phyloP scores from a whole-genome alignment of 139 green algal species.

The Auxenochlorella pyrenoidosa region DNA sequence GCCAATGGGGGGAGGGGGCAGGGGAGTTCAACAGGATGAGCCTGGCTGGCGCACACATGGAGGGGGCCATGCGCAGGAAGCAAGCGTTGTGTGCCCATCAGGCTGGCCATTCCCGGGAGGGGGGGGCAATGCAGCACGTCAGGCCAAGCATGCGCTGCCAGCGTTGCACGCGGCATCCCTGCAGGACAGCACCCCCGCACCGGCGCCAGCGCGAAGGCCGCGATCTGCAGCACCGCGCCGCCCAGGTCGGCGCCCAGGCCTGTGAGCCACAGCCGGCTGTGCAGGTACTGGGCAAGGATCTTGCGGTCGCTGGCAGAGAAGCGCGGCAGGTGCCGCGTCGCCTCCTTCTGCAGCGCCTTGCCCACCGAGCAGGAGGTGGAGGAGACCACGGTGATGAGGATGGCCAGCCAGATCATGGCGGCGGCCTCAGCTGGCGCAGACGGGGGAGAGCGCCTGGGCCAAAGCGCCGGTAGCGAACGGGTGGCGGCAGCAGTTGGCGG shows the following conservation, averaged over 20 bases:
- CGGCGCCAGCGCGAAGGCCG: conserved; percentile 82
- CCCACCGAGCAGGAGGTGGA: conserved; percentile 87
- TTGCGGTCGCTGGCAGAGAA: conserved; percentile 62
- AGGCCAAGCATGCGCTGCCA: not conserved
- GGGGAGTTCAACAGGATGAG: no score
- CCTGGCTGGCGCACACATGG: no score
- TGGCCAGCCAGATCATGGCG: conserved; percentile 66
- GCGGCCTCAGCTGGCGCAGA: not conserved
- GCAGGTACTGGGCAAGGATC: conserved; percentile 71
- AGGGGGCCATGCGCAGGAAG: no score
- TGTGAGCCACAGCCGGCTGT: conserved; percentile 66
- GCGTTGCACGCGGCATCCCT: not conserved
- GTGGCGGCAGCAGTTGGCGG: not conserved
- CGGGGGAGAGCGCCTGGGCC: not conserved
- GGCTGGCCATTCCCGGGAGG: no score
- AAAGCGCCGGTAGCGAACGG: not conserved
- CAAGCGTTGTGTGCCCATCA: not conserved
- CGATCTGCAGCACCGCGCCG: conserved; percentile 86
- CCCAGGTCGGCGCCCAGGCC: conserved; percentile 79
- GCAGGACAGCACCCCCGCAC: conserved; percentile 43
- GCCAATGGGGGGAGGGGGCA: not conserved
- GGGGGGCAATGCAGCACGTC: not conserved
- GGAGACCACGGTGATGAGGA: conserved; percentile 81
- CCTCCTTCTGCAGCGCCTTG: conserved; percentile 90
- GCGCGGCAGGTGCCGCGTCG: conserved; percentile 71